Evolutionary conservation across 139 green algal genomes (phyloP).

Genomic region (Coccomyxa sp.): DNA sequence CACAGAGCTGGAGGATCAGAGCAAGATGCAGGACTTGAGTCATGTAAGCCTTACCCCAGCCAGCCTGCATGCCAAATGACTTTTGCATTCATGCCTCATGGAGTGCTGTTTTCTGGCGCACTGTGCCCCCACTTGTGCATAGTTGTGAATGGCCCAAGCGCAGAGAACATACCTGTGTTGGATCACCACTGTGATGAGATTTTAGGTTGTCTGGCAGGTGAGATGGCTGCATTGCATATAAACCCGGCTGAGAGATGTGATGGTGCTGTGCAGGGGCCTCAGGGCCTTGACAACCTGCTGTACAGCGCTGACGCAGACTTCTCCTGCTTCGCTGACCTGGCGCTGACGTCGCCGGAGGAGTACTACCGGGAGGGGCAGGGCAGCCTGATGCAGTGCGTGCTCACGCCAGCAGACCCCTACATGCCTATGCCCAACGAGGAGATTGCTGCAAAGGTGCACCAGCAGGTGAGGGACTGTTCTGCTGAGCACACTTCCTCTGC

Average conservation of each 20-base stretch:
- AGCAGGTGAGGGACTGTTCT: slow-evolving; percentile 48
- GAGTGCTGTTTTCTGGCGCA: too few species aligned
- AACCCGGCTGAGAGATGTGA: too few species aligned
- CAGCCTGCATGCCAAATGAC: too few species aligned
- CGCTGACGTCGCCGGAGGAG: slow-evolving; percentile 83
- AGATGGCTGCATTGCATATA: too few species aligned
- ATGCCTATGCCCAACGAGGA: slow-evolving; percentile 89
- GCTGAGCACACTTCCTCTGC: too few species aligned
- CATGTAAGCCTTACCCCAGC: too few species aligned
- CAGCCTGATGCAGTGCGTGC: slow-evolving; percentile 91
- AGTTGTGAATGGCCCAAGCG: too few species aligned
- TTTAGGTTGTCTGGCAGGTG: too few species aligned
- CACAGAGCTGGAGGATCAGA: slow-evolving; percentile 80
- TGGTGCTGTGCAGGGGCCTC: slow-evolving; percentile 5
- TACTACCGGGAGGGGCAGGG: slow-evolving; percentile 91
- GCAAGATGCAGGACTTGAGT: slow-evolving; percentile 9
- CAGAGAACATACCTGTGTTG: neutral
- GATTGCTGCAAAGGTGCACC: slow-evolving; percentile 80
- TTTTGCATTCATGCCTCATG: too few species aligned
- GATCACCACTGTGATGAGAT: too few species aligned
- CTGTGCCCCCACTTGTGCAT: too few species aligned
- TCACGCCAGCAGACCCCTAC: slow-evolving; percentile 89
- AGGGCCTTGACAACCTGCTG: slow-evolving; percentile 91
- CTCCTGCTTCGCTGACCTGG: slow-evolving; percentile 95
- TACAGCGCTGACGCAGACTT: slow-evolving; percentile 92